Conservation (phyloP, 352 stramenopile species). For the Pythium dissimile region DNA sequence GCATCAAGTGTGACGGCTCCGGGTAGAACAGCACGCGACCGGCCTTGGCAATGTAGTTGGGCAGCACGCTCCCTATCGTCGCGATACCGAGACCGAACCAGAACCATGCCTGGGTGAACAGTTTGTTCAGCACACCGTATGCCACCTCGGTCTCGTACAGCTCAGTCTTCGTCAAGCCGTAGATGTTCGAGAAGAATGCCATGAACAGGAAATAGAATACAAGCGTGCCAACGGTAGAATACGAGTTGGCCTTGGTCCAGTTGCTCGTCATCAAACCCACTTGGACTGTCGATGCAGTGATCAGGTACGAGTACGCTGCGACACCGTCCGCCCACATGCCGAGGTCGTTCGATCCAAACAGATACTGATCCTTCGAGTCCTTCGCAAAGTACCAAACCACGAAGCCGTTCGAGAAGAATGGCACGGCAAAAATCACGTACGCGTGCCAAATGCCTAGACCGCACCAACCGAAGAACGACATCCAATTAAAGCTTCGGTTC, state of each 20-base stretch:
- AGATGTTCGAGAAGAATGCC: conserved; percentile 78
- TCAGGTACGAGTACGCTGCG: conserved; percentile 83
- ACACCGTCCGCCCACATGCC: conserved; percentile 80
- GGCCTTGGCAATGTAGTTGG: conserved; percentile 86
- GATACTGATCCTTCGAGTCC: conserved; percentile 38
- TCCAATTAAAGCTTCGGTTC: conserved; percentile 88
- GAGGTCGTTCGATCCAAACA: conserved; percentile 67
- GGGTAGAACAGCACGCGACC: conserved; percentile 86
- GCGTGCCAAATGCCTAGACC: conserved; percentile 82
- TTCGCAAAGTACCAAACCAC: conserved; percentile 79
- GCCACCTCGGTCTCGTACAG: conserved; percentile 79
- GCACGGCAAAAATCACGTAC: conserved; percentile 82
- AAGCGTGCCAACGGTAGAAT: conserved; percentile 75
- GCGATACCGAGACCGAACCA: conserved; percentile 75
- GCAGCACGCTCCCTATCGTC: conserved; percentile 55
- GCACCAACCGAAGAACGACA: conserved; percentile 87
- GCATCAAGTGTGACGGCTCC: conserved; percentile 86
- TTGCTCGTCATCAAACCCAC: conserved; percentile 88
- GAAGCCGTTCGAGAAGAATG: conserved; percentile 84
- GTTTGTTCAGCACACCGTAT: conserved; percentile 61
- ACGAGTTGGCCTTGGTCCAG: conserved; percentile 71
- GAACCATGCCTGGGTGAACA: conserved; percentile 74
- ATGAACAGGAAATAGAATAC: conserved; percentile 88
- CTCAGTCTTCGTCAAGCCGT: conserved; percentile 68
- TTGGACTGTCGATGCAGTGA: conserved; percentile 82